Evolutionary conservation across 139 green algal genomes (phyloP).

Genomic region (Chlorella sp.): DNA sequence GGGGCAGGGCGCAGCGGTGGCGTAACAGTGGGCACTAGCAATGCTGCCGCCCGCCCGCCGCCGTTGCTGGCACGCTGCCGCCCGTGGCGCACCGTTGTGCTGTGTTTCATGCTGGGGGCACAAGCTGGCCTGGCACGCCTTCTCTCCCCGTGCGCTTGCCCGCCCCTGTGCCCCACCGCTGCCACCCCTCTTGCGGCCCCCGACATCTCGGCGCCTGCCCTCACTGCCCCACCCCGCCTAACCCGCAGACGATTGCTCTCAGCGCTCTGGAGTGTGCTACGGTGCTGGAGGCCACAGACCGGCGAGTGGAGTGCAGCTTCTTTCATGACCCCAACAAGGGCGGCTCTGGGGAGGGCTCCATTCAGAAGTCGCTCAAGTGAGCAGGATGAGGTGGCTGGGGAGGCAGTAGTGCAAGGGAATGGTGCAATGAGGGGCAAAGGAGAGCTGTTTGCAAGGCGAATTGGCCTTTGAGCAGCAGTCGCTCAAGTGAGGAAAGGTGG

Average conservation of each 20-base stretch:
- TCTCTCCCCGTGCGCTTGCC: too few species aligned
- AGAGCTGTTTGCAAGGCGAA: too few species aligned
- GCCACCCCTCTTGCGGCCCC: not conserved
- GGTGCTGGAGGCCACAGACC: constrained; percentile 36
- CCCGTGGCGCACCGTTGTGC: too few species aligned
- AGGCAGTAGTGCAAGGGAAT: not conserved
- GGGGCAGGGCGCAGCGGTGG: not conserved
- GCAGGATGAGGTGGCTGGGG: not conserved
- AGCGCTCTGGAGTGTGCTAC: constrained; percentile 46
- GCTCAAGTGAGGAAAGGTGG: too few species aligned
- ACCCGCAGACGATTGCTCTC: constrained; percentile 37
- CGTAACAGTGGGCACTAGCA: not conserved
- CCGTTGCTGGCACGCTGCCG: too few species aligned
- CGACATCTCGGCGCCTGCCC: not conserved
- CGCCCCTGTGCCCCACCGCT: too few species aligned
- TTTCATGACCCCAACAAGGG: constrained; percentile 55
- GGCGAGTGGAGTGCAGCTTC: not conserved
- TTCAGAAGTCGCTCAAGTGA: constrained; percentile 2
- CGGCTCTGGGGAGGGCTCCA: not conserved
- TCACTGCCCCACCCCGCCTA: not conserved
- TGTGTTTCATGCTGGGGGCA: too few species aligned
- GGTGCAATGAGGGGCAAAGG: too few species aligned
- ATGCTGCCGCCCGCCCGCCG: not conserved
- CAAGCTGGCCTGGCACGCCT: too few species aligned
- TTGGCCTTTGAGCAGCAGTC: not conserved